Evolutionary conservation across 345 rosid genomes (phyloP).

Genomic region (Balakata baccata): DNA sequence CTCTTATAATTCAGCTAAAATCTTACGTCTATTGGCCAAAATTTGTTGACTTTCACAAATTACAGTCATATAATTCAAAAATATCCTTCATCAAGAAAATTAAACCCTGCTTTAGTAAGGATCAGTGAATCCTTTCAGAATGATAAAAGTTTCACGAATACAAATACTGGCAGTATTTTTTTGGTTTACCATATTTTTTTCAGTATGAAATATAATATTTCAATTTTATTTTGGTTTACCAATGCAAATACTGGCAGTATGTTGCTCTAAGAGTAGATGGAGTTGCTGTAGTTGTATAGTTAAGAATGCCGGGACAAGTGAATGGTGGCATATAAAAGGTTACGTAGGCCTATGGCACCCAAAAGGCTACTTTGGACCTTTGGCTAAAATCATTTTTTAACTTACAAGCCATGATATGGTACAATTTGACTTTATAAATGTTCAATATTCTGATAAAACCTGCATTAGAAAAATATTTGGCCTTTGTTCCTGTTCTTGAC

Average conservation of each 20-base stretch:
- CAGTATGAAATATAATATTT: too few species aligned
- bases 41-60: neutral
- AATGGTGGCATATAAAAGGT: too few species aligned
- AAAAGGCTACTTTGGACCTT: too few species aligned
- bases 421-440: conserved; percentile 23
- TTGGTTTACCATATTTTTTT: too few species aligned
- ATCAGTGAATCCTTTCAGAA: neutral
- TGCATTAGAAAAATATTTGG: neutral
- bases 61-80: neutral
- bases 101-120: neutral
- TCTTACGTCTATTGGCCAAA: neutral
- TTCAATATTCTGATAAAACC: neutral
- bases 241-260: too few species aligned
- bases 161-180: too few species aligned
- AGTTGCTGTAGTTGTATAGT: too few species aligned
- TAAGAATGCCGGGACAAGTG: too few species aligned
- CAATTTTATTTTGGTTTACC: too few species aligned
- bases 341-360: too few species aligned
- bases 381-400: neutral
- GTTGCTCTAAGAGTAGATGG: too few species aligned
- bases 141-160: neutral
- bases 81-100: neutral
- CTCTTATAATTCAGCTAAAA: conserved; percentile 42
- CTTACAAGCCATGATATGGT: neutral
- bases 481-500: neutral